Percentiles rank a stretch among this genome's conserved stretches.
These are phyloP conservation scores for Sordariomycetes sp. DNA, from an alignment of 2,329 filamentous ascomycete species.

Conservation along the genomic window DNA sequence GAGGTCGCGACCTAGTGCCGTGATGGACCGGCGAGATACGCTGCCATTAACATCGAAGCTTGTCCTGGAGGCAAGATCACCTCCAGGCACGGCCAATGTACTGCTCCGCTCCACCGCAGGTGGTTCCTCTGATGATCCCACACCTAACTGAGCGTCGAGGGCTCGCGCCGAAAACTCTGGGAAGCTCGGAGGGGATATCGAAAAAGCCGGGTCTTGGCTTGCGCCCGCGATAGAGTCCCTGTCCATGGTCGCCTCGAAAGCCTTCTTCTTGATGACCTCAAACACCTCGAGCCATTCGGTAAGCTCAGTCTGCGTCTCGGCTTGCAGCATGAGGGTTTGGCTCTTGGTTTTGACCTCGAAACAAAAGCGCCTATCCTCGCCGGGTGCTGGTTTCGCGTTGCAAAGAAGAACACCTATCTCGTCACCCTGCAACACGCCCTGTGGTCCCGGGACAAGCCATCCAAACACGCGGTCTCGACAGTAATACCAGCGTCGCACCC, in stretches of 20 bases:
- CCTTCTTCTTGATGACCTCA: slow-evolving; percentile 86
- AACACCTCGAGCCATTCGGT: slow-evolving; percentile 92
- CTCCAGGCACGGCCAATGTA: slow-evolving; percentile 54
- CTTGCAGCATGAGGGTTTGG: slow-evolving; percentile 78
- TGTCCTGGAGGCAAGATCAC: slow-evolving; percentile 50
- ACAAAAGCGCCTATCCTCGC: slow-evolving; percentile 91
- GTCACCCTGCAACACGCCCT: slow-evolving; percentile 90
- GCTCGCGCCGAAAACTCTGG: slow-evolving; percentile 84
- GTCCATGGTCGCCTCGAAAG: slow-evolving; percentile 64
- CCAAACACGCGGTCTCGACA: slow-evolving; percentile 94
- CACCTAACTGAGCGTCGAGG: slow-evolving; percentile 53
- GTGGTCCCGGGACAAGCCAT: slow-evolving; percentile 75
- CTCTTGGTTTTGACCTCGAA: slow-evolving; percentile 99
- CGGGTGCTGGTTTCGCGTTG: slow-evolving; percentile 81
- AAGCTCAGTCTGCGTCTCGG: slow-evolving; percentile 86
- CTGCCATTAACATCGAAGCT: slow-evolving; percentile 61
- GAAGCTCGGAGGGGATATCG: slow-evolving; percentile 78
- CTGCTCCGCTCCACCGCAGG: slow-evolving; percentile 46
- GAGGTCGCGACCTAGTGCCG: slow-evolving; percentile 35
- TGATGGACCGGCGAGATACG: slow-evolving; percentile 46
- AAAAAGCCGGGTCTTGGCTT: slow-evolving; percentile 68
- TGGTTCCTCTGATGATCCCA: slow-evolving; percentile 39
- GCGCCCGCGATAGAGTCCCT: slow-evolving; percentile 32
- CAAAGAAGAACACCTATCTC: slow-evolving; percentile 93
- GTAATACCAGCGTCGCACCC: slow-evolving; percentile 92